phyloP scores from a whole-genome alignment of 2,329 filamentous ascomycete species.

The Penicillium palitans region DNA sequence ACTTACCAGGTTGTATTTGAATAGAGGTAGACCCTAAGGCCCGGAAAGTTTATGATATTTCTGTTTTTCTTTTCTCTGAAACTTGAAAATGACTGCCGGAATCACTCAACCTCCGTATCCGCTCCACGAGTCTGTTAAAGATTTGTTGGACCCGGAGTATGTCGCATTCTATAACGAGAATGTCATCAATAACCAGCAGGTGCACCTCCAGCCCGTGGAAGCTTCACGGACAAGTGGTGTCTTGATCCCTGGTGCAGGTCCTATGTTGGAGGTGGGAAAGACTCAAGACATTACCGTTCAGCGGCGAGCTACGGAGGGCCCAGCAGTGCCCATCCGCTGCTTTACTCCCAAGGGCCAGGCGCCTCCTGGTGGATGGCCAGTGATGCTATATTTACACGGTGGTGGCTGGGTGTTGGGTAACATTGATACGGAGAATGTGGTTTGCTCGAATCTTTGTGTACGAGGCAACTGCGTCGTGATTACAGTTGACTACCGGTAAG shows the following conservation, averaged over 20 bases:
- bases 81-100: slow-evolving; percentile 10
- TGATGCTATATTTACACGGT: slow-evolving; percentile 59
- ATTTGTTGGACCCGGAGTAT: slow-evolving; percentile 53
- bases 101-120: slow-evolving; percentile 46
- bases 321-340: slow-evolving; percentile 50
- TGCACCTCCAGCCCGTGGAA: slow-evolving; percentile 56
- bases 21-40: background rate
- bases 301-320: slow-evolving; percentile 50
- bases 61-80: background rate
- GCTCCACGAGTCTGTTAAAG: slow-evolving; percentile 50
- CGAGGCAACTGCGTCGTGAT: slow-evolving; percentile 55
- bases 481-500: slow-evolving; percentile 57
- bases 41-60: background rate
- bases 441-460: slow-evolving; percentile 56
- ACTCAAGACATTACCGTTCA: slow-evolving; percentile 47
- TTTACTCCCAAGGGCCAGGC: slow-evolving; percentile 52
- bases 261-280: slow-evolving; percentile 51
- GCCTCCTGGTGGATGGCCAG: slow-evolving; percentile 55
- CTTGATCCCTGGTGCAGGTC: slow-evolving; percentile 55
- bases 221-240: slow-evolving; percentile 54
- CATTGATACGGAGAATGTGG: slow-evolving; percentile 59
- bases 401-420: slow-evolving; percentile 61
- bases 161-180: slow-evolving; percentile 55
- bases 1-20: background rate
- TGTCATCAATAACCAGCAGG: slow-evolving; percentile 54